Evolutionary conservation across 2,329 filamentous ascomycete species (phyloP), one percentile per base, ranked within the genome.

Genomic region (Aspergillus novofumigatus): DNA sequence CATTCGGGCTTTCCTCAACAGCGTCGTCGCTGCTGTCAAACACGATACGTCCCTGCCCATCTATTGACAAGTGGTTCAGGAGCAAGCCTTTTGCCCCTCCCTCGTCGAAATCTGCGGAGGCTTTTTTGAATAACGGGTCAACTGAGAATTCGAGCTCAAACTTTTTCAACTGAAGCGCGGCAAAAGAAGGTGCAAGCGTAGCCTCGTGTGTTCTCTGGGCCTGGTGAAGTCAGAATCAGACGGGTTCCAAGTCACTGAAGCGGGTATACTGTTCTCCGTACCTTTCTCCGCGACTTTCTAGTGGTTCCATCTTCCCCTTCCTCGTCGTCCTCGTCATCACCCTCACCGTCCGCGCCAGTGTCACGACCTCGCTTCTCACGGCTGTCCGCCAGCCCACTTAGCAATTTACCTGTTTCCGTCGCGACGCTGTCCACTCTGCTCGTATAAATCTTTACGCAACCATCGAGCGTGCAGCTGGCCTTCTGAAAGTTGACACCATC

Each of bases 371-470:
- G 91, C 66, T 88, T 91, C 61, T 86, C 90, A 61, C 79, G 80
- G 53, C 75, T 71, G 68, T 97, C 93, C 23, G 94, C 93, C 59
- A 99, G 80, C 57, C 94, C 94, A 75, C 92, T 97, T 42, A 99
- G 78, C 59, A 99, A 81, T 75, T 96, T 96, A 52, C 93, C 93
- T 0, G 94, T 99, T 76, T 99, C 94, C 1, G 92, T 97, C 47
- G 94, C 94, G 51, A 99, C 94, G 72, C 93, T 97, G 78, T 99
- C 94, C 51, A 99, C 92, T 81, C 94, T 84, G 78, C 92, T 97
- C 2, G 94, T 99, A 75, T 99, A 99, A 69, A 99, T 97, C 79
- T 99, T 99, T 70, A 99, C 94, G 71, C 94, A 99, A 21, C 94
- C 94, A 71, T 99, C 94, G 20, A 99, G 81, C 0, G 94, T 99